phyloP scores from a whole-genome alignment of 177 flowering plant genomes.

The Vitis hybrid region DNA sequence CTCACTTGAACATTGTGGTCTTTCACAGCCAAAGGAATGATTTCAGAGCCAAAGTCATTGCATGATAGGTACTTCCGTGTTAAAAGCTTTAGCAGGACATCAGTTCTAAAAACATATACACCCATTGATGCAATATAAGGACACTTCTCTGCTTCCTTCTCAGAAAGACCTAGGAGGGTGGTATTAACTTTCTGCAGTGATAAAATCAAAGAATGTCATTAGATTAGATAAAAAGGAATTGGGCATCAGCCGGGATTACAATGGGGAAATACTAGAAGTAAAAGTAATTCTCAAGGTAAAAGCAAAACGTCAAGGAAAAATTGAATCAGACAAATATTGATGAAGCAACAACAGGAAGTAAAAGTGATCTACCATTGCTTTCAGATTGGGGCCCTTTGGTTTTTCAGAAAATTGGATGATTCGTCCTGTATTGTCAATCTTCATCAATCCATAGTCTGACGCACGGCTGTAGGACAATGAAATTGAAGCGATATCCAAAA shows the following conservation, averaged over 20 bases:
- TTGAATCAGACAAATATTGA: not conserved
- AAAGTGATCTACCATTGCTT: conserved; percentile 62
- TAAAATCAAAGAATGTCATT: not conserved
- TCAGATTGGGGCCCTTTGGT: conserved; percentile 78
- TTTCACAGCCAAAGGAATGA: conserved; percentile 74
- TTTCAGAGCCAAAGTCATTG: conserved; percentile 96
- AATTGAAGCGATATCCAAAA: conserved; percentile 8
- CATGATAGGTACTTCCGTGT: conserved; percentile 56
- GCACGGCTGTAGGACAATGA: conserved; percentile 70
- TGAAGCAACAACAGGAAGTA: not conserved
- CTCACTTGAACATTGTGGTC: conserved; percentile 83
- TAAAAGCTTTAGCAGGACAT: conserved; percentile 71
- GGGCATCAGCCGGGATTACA: not conserved
- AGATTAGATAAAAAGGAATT: conserved; percentile 4
- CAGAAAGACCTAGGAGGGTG: conserved; percentile 68
- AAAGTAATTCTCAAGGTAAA: not conserved
- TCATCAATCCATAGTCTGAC: conserved; percentile 95
- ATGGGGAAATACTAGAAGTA: not conserved
- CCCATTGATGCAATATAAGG: conserved; percentile 99
- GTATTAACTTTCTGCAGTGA: conserved; percentile 80
- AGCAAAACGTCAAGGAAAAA: too few species aligned
- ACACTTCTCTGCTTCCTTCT: conserved; percentile 44
- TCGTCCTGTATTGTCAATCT: conserved; percentile 68
- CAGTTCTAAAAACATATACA: conserved; percentile 80
- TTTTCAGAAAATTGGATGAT: conserved; percentile 85